A percentile compares a stretch with the other conserved stretches of the same genome.
Conservation (phyloP, 1,139 yeast genomes). For the Hyphopichia pseudoburtonii region DNA sequence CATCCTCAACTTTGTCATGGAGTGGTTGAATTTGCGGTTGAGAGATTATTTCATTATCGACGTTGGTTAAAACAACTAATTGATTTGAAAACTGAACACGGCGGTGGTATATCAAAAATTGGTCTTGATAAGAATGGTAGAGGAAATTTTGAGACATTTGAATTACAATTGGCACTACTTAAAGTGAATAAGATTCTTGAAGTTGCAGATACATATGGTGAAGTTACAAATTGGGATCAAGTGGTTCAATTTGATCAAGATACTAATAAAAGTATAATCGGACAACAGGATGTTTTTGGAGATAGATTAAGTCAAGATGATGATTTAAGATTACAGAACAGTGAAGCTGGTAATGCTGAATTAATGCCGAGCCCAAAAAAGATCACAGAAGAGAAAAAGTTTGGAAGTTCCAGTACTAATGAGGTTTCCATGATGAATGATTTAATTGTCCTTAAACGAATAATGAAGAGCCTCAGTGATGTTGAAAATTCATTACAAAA, state of each 20-base stretch:
- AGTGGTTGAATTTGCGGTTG: neutral
- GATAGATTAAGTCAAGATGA: neutral
- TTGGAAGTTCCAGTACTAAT: too few relatives aligned
- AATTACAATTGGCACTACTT: slow-evolving; percentile 1
- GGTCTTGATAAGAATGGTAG: neutral
- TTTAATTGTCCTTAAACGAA: neutral
- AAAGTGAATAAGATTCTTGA: slow-evolving; percentile 2
- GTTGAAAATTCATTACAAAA: neutral
- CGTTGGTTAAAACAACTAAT: neutral
- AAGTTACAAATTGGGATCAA: neutral
- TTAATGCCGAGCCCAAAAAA: too few relatives aligned
- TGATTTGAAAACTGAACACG: neutral
- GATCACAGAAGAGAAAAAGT: too few relatives aligned
- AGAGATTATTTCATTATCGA: neutral
- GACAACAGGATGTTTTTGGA: neutral
- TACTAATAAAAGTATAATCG: neutral
- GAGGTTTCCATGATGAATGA: neutral
- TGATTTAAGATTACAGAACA: neutral
- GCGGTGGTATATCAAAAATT: neutral
- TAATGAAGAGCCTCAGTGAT: neutral
- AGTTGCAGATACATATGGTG: too few relatives aligned
- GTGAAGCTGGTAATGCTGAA: too few relatives aligned
- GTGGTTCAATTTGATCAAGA: neutral
- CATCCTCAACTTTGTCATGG: too few relatives aligned
- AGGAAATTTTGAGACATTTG: neutral